These are phyloP conservation scores for Pichia heedii DNA, from an alignment of 805 yeast genomes.

Conservation along the genomic window DNA sequence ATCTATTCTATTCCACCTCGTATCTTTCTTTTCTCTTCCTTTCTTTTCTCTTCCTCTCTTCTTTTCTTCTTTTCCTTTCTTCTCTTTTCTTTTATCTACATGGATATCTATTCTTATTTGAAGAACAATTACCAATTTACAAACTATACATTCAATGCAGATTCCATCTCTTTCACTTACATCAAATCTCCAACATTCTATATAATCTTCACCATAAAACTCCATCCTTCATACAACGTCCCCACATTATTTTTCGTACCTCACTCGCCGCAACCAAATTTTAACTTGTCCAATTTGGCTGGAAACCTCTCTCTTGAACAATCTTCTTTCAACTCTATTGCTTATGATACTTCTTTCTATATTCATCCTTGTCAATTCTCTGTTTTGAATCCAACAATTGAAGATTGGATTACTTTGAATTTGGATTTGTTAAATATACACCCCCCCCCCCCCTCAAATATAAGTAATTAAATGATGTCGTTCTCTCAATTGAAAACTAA, in stretches of 20 bases:
- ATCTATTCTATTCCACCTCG: too few relatives aligned
- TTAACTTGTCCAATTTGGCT: not conserved
- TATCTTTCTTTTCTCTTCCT: too few relatives aligned
- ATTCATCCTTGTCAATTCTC: conserved; percentile 15
- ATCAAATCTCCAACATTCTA: not conserved
- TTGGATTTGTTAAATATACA: conserved; percentile 39
- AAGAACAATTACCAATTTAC: not conserved
- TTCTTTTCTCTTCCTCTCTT: too few relatives aligned
- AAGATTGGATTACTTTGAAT: not conserved
- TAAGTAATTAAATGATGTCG: too few relatives aligned
- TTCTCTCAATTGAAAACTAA: conserved; percentile 50
- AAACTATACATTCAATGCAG: not conserved
- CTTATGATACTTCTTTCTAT: conserved; percentile 7
- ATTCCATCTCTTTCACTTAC: not conserved
- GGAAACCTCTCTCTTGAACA: not conserved
- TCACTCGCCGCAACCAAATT: not conserved
- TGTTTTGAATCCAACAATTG: not conserved
- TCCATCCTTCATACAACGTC: not conserved
- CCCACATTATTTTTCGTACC: not conserved
- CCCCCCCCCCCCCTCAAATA: too few relatives aligned
- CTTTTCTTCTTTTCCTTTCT: not conserved
- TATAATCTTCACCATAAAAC: not conserved
- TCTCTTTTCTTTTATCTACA: not conserved
- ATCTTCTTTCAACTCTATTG: too few relatives aligned
- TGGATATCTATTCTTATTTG: not conserved